Conservation (phyloP, 495 filamentous ascomycete genomes). For the Apiosordaria backusii region DNA sequence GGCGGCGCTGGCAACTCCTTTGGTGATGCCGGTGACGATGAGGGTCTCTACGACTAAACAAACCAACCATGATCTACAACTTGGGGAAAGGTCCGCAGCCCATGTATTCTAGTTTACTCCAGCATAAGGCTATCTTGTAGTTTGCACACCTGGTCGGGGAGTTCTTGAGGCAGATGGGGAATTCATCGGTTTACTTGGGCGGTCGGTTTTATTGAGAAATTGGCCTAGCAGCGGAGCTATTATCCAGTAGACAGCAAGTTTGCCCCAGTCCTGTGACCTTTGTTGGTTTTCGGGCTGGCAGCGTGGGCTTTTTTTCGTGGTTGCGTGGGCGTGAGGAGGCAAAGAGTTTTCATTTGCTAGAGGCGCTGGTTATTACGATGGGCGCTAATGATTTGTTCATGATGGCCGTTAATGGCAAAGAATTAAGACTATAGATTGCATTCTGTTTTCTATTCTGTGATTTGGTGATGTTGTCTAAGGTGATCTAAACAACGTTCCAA, state of each 20-base stretch:
- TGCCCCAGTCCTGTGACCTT: neutral
- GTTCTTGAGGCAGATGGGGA: neutral
- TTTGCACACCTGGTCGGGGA: neutral
- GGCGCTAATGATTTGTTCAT: neutral
- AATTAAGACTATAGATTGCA: slow-evolving; percentile 5
- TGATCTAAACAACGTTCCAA: too few species aligned
- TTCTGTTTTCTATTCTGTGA: neutral
- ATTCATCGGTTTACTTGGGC: neutral
- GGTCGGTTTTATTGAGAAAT: neutral
- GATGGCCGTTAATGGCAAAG: neutral
- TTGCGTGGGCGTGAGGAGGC: neutral
- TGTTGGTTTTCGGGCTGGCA: neutral
- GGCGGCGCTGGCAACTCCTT: slow-evolving; percentile 59
- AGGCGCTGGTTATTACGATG: neutral
- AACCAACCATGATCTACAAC: neutral
- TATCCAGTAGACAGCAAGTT: neutral
- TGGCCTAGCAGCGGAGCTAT: neutral
- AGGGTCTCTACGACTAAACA: slow-evolving; percentile 70
- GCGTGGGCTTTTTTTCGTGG: neutral
- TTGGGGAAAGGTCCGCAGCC: neutral
- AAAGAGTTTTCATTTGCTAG: neutral
- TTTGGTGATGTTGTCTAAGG: neutral
- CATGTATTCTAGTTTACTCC: slow-evolving; percentile 2
- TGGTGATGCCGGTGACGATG: slow-evolving; percentile 80
- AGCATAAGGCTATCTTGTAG: neutral